Evolutionary conservation across 148 eudicot species (phyloP).

Genomic region (Drosera capensis): DNA sequence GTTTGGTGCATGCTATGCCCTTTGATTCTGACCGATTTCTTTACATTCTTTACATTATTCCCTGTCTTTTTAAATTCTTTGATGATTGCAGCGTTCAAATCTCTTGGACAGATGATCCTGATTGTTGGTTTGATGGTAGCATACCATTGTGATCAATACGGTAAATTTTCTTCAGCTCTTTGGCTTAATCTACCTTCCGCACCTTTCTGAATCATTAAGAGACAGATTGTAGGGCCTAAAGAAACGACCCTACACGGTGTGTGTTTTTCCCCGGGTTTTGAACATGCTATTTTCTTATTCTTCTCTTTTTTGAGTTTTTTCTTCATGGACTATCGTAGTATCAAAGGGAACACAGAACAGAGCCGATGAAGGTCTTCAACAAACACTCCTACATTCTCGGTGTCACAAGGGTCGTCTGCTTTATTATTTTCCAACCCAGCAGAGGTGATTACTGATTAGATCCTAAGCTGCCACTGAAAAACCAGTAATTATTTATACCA

Average conservation of each 20-base stretch:
- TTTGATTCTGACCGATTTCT: no score
- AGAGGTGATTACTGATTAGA: conserved; percentile 28
- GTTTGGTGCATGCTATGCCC: no score
- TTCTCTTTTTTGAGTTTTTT: conserved; percentile 1
- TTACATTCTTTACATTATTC: no score
- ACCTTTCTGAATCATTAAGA: no score
- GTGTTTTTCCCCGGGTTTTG: neutral
- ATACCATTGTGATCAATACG: conserved; percentile 77
- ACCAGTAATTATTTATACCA: no score
- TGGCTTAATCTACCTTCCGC: no score
- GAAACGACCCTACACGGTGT: no score
- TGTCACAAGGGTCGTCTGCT: conserved; percentile 96
- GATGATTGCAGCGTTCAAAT: conserved; percentile 58
- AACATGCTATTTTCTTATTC: no score
- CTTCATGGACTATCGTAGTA: no score
- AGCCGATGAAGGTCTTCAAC: conserved; percentile 51
- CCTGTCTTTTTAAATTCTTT: neutral
- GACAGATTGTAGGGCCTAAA: no score
- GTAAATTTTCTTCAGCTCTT: no score
- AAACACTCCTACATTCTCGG: conserved; percentile 56
- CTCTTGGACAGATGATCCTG: conserved; percentile 78
- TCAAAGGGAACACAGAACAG: conserved; percentile 26
- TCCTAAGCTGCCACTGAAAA: no score
- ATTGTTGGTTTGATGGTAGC: conserved; percentile 84
- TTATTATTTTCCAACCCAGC: conserved; percentile 67